These are phyloP conservation scores for Ampelocalamus luodianensis DNA, from an alignment of 176 grass and related monocot species.

Conservation along the genomic window DNA sequence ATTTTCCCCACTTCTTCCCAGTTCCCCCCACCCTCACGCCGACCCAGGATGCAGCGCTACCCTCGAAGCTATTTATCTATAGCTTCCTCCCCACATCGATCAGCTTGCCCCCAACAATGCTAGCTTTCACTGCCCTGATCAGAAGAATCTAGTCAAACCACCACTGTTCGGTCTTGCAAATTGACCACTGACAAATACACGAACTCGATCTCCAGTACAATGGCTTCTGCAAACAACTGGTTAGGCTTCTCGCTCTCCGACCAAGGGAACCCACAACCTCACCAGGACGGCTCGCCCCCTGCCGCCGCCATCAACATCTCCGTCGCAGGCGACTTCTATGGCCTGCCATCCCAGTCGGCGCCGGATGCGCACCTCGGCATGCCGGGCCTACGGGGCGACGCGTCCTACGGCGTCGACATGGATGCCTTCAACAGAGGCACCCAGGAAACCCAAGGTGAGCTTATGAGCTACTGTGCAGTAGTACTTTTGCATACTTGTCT, in stretches of 20 bases:
- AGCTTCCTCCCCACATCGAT: no score
- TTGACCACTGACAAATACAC: no score
- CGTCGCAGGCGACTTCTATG: constrained; percentile 53
- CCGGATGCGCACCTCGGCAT: constrained; percentile 41
- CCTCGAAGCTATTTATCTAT: no score
- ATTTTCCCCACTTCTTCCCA: no score
- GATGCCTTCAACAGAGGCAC: constrained; percentile 48
- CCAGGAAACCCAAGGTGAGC: constrained; percentile 54
- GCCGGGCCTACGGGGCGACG: background rate
- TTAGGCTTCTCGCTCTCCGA: constrained; percentile 67
- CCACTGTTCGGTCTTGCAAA: no score
- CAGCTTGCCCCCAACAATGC: no score
- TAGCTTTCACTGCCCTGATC: no score
- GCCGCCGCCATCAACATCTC: constrained; percentile 42
- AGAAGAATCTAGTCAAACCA: background rate
- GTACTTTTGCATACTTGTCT: no score
- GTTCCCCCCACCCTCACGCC: no score
- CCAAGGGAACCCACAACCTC: constrained; percentile 58
- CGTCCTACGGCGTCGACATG: constrained; percentile 53
- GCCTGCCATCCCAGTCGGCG: constrained; percentile 23
- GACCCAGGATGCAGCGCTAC: no score
- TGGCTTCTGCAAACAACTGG: constrained; percentile 78
- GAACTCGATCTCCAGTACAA: constrained; percentile 1
- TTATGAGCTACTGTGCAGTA: no score
- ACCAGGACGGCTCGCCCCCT: constrained; percentile 41